Conservation (phyloP, 768 basidiomycete genomes). For the Lactarius tabidus region DNA sequence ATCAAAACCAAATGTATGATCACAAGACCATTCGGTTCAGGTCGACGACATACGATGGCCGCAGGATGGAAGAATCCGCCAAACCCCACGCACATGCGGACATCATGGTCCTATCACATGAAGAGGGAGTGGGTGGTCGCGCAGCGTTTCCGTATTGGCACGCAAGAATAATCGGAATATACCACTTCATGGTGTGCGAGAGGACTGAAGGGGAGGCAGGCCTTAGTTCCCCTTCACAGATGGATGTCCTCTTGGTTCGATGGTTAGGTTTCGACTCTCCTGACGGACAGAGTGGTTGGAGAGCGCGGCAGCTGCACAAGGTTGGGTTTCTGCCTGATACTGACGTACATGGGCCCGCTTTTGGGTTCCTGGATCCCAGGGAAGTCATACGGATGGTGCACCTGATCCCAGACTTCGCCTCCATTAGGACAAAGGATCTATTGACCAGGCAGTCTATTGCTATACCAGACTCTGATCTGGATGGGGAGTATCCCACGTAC, state of each 20-base stretch:
- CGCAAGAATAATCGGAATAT: too few relatives aligned
- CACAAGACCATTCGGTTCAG: too few relatives aligned
- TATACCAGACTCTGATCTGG: neutral
- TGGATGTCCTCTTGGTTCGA: conserved; percentile 7
- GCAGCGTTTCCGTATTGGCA: too few relatives aligned
- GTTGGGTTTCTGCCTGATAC: conserved; percentile 27
- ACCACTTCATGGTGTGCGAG: too few relatives aligned
- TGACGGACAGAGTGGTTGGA: conserved; percentile 1
- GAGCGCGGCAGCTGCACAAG: conserved; percentile 21
- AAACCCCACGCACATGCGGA: too few relatives aligned
- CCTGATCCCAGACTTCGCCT: conserved; percentile 31
- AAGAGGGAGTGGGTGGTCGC: too few relatives aligned
- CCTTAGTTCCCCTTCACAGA: conserved; percentile 22
- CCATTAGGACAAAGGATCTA: conserved; percentile 13
- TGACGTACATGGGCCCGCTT: conserved; percentile 23
- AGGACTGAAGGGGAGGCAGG: conserved; percentile 30
- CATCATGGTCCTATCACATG: too few relatives aligned
- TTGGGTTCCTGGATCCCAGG: conserved; percentile 33
- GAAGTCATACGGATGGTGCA: conserved; percentile 31
- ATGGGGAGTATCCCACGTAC: conserved; percentile 26
- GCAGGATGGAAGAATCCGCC: too few relatives aligned
- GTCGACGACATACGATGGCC: too few relatives aligned
- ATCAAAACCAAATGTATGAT: too few relatives aligned
- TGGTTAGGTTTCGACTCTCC: conserved; percentile 10
- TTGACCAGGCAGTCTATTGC: neutral